Conservation (phyloP, 2,329 filamentous ascomycete genomes). For the Ophiostoma triangulosporum region DNA sequence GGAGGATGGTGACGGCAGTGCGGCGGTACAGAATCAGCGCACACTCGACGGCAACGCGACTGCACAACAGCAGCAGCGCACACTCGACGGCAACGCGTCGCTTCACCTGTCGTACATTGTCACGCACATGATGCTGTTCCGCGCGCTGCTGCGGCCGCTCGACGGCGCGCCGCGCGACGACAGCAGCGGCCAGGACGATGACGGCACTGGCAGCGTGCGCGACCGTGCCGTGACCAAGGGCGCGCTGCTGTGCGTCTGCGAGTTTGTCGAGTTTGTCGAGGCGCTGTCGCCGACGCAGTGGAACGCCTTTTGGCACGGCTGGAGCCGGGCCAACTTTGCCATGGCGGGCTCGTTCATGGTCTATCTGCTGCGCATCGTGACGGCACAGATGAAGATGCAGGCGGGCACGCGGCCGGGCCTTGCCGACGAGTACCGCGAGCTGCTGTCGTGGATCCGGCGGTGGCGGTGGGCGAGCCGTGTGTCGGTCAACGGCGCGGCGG, state of each 20-base stretch:
- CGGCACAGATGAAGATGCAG: neutral
- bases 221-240: slow-evolving; percentile 10
- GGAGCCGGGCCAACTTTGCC: slow-evolving; percentile 13
- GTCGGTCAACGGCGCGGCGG: slow-evolving; percentile 10
- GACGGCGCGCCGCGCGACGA: slow-evolving; percentile 11
- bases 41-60: slow-evolving; percentile 19
- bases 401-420: neutral
- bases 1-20: neutral
- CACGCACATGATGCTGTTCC: slow-evolving; percentile 22
- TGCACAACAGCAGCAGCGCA: slow-evolving; percentile 2
- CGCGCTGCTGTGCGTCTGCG: slow-evolving; percentile 11
- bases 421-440: slow-evolving; percentile 6
- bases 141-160: slow-evolving; percentile 20
- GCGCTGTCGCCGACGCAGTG: slow-evolving; percentile 9
- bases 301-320: slow-evolving; percentile 16
- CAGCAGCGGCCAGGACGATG: neutral
- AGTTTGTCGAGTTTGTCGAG: slow-evolving; percentile 15
- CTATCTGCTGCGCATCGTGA: slow-evolving; percentile 9
- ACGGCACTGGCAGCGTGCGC: neutral
- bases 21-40: neutral
- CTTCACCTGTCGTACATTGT: slow-evolving; percentile 22
- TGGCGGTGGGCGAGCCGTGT: slow-evolving; percentile 13
- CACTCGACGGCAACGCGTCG: slow-evolving; percentile 19
- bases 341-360: slow-evolving; percentile 14
- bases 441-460: slow-evolving; percentile 11